Base-by-base conservation (phyloP, 2,329 filamentous ascomycete species). In the Pseudogymnoascus sp. region DNA sequence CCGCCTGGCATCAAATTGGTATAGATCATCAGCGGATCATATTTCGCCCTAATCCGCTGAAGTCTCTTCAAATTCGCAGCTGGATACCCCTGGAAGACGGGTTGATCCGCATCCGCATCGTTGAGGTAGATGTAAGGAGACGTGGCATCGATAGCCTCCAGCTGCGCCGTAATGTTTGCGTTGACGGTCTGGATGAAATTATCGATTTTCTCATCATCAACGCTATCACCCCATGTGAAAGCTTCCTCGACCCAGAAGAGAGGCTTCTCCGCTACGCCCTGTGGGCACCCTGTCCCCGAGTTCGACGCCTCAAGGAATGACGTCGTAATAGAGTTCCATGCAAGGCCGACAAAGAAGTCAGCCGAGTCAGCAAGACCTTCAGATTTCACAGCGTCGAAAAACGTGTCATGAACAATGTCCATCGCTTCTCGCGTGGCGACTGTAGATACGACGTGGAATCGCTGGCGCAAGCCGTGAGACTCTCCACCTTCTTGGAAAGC, bases 1-100 rank as follows among this genome's bases (percentile, higher is more conserved):
- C 66, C 66, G 25, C 66, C 66, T 11, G 63, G 63, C 63, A 65
- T 66, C 41, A 67, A 41, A 38, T 64, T 41, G 11, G 64, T 67
- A 28, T 75, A 77, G 2, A 71, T 66, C 1, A 67, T 63, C 0
- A 65, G 16, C 0, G 74, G 73, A 63, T 78, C 75, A 64, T 76
- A 75, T 4, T 60, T 65, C 1, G 65, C 62, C 14, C 72, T 63
- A 8, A 76, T 68, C 5, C 63, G 59, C 16, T 67, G 67, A 70
- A 78, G 68, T 19, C 69, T 72, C 35, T 67, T 62, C 0, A 77
- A 62, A 42, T 77, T 78, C 55, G 72, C 70, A 5, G 58, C 35
- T 0, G 72, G 70, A 45, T 75, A 75, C 0, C 69, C 70, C 2
- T 65, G 66, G 61, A 73, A 76, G 0, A 67, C 63, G 7, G 64